Conservation (phyloP, 768 basidiomycete genomes). For the Termitomyces sp. region DNA sequence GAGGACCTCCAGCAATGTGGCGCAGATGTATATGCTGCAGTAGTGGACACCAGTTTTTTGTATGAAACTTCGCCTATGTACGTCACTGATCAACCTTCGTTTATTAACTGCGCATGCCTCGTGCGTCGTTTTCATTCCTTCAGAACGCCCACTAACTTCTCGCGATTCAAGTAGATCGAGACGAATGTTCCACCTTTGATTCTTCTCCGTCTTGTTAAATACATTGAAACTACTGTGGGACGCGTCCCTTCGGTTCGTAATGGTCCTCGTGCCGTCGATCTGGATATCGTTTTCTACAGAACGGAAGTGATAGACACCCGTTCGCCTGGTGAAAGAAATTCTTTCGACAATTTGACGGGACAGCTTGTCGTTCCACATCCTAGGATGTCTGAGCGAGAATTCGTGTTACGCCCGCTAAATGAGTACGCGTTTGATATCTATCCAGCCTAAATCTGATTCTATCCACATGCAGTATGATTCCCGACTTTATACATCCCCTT, state of each 20-base stretch:
- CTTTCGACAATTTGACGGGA: conserved; percentile 53
- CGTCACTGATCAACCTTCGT: conserved; percentile 82
- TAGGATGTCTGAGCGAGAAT: conserved; percentile 80
- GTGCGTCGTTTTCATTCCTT: conserved; percentile 44
- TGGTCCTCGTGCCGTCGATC: conserved; percentile 87
- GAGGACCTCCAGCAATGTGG: conserved; percentile 15
- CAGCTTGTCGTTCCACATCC: conserved; percentile 87
- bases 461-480: conserved; percentile 64
- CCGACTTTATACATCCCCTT: conserved; percentile 66
- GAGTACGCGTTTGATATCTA: conserved; percentile 60
- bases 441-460: background rate
- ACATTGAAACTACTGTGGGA: conserved; percentile 72
- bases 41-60: conserved; percentile 83
- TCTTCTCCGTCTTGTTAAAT: conserved; percentile 67
- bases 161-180: conserved; percentile 55
- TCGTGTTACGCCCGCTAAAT: conserved; percentile 82
- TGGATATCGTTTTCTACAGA: conserved; percentile 85
- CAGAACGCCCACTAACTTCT: background rate
- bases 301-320: conserved; percentile 58
- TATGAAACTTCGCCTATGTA: conserved; percentile 98
- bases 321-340: conserved; percentile 32
- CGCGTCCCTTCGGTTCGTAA: conserved; percentile 76
- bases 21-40: conserved; percentile 28
- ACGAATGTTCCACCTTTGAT: conserved; percentile 62
- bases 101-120: conserved; percentile 89